Evolutionary conservation across 1,284 basidiomycete species (phyloP).

Genomic region (Trichosporon sp.): DNA sequence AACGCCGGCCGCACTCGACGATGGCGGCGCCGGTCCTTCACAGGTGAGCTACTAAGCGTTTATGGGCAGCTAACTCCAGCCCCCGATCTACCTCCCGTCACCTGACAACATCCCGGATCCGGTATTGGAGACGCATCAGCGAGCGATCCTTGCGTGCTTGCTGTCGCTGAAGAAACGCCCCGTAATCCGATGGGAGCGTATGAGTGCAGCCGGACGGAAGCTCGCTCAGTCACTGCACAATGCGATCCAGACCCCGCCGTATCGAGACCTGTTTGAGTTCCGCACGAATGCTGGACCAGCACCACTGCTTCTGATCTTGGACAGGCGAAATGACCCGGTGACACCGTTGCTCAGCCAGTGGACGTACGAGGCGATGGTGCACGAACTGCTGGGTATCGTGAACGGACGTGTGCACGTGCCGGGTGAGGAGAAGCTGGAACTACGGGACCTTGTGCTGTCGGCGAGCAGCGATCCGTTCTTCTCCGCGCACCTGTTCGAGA

Average conservation of each 20-base stretch:
- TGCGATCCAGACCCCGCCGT: constrained; percentile 56
- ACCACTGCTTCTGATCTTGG: constrained; percentile 64
- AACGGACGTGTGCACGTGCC: constrained; percentile 88
- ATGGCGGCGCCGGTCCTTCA: constrained; percentile 55
- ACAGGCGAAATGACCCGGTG: constrained; percentile 95
- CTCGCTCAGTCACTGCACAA: constrained; percentile 78
- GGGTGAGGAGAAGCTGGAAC: constrained; percentile 83
- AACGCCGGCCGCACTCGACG: constrained; percentile 63
- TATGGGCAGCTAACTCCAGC: constrained; percentile 35
- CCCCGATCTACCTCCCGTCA: constrained; percentile 62
- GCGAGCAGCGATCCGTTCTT: constrained; percentile 94
- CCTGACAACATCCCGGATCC: constrained; percentile 60
- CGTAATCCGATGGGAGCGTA: constrained; percentile 86
- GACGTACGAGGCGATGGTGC: constrained; percentile 99
- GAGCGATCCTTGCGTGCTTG: constrained; percentile 83
- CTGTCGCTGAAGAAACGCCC: constrained; percentile 96
- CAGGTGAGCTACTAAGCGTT: constrained; percentile 42
- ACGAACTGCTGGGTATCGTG: constrained; percentile 89
- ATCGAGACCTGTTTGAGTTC: constrained; percentile 61
- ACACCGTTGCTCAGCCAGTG: constrained; percentile 97
- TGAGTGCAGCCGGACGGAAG: constrained; percentile 88
- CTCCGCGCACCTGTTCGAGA: constrained; percentile 84
- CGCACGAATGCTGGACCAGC: constrained; percentile 59
- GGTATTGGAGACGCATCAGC: constrained; percentile 75
- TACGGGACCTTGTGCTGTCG: constrained; percentile 91